A percentile compares a stretch with the other conserved stretches of the same genome.
Evolutionary conservation across 192 early-diverging fungal genomes (phyloP).

Genomic region (Podochytrium sp.): DNA sequence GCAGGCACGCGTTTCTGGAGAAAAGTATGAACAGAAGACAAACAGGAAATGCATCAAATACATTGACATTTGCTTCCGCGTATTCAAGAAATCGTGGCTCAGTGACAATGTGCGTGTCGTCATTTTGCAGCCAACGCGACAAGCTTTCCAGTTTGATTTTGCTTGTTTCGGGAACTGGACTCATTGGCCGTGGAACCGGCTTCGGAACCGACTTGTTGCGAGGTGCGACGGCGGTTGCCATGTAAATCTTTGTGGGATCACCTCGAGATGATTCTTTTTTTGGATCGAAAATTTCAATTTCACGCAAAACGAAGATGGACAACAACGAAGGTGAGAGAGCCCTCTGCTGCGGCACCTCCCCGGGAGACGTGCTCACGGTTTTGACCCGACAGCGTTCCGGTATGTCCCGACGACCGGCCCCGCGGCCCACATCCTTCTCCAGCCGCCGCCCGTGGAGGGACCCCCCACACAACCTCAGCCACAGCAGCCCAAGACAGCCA

Average conservation of each 20-base stretch:
- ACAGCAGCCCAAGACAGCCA: background rate
- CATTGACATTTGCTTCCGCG: background rate
- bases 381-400: too few species aligned
- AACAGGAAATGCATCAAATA: background rate
- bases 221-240: too few species aligned
- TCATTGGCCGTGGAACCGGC: background rate
- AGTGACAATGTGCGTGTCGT: background rate
- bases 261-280: too few species aligned
- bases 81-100: slow-evolving; percentile 12
- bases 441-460: too few species aligned
- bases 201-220: background rate
- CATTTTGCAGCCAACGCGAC: slow-evolving; percentile 26
- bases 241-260: too few species aligned
- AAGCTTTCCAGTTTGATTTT: slow-evolving; percentile 8
- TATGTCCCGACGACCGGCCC: too few species aligned
- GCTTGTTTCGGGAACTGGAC: background rate
- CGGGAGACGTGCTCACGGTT: too few species aligned
- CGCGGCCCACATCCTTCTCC: too few species aligned
- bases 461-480: background rate
- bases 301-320: too few species aligned
- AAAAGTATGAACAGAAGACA: background rate
- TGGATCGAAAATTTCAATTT: too few species aligned
- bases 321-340: too few species aligned
- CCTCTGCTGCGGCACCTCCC: too few species aligned
- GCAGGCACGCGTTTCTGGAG: background rate